Evolutionary conservation across 495 filamentous ascomycete species (phyloP), one percentile per base, ranked within the genome.

Genomic region (Aspergillus asperescens): DNA sequence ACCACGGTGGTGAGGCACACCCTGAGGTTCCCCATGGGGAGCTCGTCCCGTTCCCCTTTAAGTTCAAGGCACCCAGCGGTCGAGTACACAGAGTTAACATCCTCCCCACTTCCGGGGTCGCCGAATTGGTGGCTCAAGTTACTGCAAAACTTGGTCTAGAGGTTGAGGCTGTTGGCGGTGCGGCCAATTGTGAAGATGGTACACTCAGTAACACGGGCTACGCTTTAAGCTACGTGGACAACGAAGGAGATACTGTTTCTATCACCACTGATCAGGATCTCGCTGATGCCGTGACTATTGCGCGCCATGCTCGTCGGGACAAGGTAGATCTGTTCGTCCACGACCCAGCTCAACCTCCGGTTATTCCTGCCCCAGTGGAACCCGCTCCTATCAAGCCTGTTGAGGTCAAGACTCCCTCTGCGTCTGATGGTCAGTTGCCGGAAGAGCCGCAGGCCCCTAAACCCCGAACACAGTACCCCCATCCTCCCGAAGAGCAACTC

Each of bases 291-390:
- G 90, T 99, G 52, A 72, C 82, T 10, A 80, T 96, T 23, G 85
- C 94, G 2, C 84, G 87, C 39, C 85, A 84, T 13, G 77, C 81
- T 39, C 82, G 73, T 49, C 82, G 81, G 31, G 92, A 95, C 50
- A 99, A 97, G 77, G 93, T 99, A 25, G 92, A 99, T 58, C 76
- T 99, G 9, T 97, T 95, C 61, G 91, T 99, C 45, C 93, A 97
- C 63, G 88, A 99, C 62, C 93, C 92, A 7, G 78, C 87, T 37
- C 87, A 90, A 63, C 85, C 93, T 7, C 84, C 93, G 0, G 13
- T 39, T n/a, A 81, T 90, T 34, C 68, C 78, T 7, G 77, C 81
- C 7, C 81, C 84, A 0, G 59, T 86, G 7, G 84, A 91, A 39
- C 84, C 88, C 27, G 81, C 85, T 12, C 84, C 85, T 0, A 75